These are phyloP conservation scores for Metarhizium guizhouense DNA, from an alignment of 2,329 filamentous ascomycete species.

Conservation along the genomic window DNA sequence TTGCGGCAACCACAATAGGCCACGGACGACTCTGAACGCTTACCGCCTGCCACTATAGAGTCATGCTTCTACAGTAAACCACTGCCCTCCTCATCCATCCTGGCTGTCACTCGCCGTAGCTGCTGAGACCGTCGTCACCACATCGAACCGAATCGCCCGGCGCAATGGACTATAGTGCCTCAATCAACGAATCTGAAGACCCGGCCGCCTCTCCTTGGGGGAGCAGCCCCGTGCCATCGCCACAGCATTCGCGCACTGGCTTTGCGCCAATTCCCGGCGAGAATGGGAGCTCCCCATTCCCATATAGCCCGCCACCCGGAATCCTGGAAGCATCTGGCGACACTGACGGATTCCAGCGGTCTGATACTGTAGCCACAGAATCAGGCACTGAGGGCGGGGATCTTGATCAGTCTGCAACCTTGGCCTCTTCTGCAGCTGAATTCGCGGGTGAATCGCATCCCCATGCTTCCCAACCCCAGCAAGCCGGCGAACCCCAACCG, in stretches of 20 bases:
- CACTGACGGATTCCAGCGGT: constrained; percentile 33
- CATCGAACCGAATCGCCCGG: not conserved
- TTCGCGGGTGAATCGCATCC: constrained; percentile 11
- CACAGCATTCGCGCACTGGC: constrained; percentile 33
- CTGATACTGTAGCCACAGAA: constrained; percentile 36
- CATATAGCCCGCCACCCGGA: constrained; percentile 32
- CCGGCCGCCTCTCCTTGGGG: constrained; percentile 47
- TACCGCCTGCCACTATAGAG: not conserved
- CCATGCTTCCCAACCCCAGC: constrained; percentile 10
- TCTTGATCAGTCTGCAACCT: constrained; percentile 23
- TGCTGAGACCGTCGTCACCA: not conserved
- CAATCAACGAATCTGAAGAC: constrained; percentile 46
- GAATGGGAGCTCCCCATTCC: constrained; percentile 32
- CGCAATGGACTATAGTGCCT: constrained; percentile 50
- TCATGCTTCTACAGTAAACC: constrained; percentile 2
- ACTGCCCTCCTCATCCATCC: not conserved
- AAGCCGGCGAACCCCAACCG: constrained; percentile 3
- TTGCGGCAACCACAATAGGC: not conserved
- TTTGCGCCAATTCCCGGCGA: constrained; percentile 34
- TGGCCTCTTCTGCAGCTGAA: constrained; percentile 7
- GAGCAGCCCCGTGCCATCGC: constrained; percentile 41
- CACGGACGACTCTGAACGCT: not conserved
- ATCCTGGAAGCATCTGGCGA: constrained; percentile 29
- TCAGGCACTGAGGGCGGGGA: constrained; percentile 32
- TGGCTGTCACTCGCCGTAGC: no score